Percentiles rank a stretch among this genome's conserved stretches.
phyloP scores from a whole-genome alignment of 2,329 filamentous ascomycete genomes.

The Beauveria caledonica region DNA sequence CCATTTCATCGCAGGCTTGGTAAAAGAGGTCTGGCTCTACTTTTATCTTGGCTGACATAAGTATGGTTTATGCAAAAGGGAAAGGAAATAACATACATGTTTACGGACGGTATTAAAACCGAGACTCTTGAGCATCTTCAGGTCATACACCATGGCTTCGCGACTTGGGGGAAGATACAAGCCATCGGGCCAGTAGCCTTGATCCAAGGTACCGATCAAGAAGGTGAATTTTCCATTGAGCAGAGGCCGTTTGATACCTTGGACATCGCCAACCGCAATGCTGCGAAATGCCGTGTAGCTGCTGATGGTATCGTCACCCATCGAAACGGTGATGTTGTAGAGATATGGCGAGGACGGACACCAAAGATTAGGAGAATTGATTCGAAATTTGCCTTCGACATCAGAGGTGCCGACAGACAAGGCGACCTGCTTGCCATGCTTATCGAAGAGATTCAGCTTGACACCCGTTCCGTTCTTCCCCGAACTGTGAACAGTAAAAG shows the following conservation, averaged over 20 bases:
- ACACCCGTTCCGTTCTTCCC: conserved; percentile 26
- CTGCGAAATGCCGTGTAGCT: conserved; percentile 66
- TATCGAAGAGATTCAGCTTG: conserved; percentile 27
- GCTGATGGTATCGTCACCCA: conserved; percentile 42
- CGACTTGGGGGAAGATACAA: conserved; percentile 55
- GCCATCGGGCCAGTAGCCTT: conserved; percentile 65
- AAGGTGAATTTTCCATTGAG: conserved; percentile 64
- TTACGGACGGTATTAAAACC: conserved; percentile 67
- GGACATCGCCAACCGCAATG: conserved; percentile 45
- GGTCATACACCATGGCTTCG: conserved; percentile 60
- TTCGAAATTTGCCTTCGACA: conserved; percentile 43
- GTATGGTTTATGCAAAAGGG: neutral
- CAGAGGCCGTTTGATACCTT: conserved; percentile 52
- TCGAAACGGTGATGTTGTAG: conserved; percentile 53
- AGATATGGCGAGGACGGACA: conserved; percentile 53
- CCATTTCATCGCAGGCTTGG: conserved; percentile 56
- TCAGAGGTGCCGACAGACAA: conserved; percentile 38
- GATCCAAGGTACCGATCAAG: conserved; percentile 60
- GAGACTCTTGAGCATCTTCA: conserved; percentile 54
- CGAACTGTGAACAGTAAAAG: conserved; percentile 45
- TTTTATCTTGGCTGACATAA: conserved; percentile 42
- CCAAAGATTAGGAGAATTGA: conserved; percentile 52
- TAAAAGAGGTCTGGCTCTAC: conserved; percentile 61
- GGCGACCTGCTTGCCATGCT: conserved; percentile 32
- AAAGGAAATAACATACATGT: conserved; percentile 39